Base-by-base conservation (phyloP, 2,329 filamentous ascomycete genomes). In the Cylindrodendrum hubeiense region DNA sequence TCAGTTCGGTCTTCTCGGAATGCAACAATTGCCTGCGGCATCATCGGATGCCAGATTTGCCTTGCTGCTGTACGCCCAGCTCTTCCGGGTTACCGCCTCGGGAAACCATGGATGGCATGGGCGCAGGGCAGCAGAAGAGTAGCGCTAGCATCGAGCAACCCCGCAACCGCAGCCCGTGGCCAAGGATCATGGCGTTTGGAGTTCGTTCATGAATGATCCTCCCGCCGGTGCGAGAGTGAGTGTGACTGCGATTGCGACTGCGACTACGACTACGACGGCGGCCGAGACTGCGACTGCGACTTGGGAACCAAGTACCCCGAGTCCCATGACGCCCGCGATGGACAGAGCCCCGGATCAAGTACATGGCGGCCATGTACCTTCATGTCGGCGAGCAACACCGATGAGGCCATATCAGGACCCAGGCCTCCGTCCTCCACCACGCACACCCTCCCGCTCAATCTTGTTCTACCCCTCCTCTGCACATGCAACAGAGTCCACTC, bases 111-210 rank as follows among this genome's bases (percentile, higher is more conserved):
- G 21, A 28, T 21, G 24, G 62, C 67, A 67, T 65, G 59, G 65
- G 56, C 60, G 52, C 33, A 5, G 39, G 39, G 8, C 19, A 21
- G 39, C 39, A 43, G 19, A n/a, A 21, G 19, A n/a, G 12, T 61
- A 67, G 55, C 71, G 68, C 66, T 71, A 72, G 66, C 64, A 73
- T 64, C 63, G 58, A 66, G 60, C 64, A 69, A 73, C 71, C 71
- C 71, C 71, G 62, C 71, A 74, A 67, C 67, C 49, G 49, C 59
- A 26, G 53, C 50, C 46, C 46, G 55, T 56, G 59, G 59, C 46
- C 64, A 60, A 58, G 71, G 71, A 65, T 72, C 56, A 63, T 64
- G 60, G 55, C 41, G 46, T 51, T 37, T 52, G 52, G 47, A 49
- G 47, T 33, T 50, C 12, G 28, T 50, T 50, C 28, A 17, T 58